These are phyloP conservation scores for Aureobasidium lini DNA, from an alignment of 2,329 filamentous ascomycete species.

Conservation along the genomic window DNA sequence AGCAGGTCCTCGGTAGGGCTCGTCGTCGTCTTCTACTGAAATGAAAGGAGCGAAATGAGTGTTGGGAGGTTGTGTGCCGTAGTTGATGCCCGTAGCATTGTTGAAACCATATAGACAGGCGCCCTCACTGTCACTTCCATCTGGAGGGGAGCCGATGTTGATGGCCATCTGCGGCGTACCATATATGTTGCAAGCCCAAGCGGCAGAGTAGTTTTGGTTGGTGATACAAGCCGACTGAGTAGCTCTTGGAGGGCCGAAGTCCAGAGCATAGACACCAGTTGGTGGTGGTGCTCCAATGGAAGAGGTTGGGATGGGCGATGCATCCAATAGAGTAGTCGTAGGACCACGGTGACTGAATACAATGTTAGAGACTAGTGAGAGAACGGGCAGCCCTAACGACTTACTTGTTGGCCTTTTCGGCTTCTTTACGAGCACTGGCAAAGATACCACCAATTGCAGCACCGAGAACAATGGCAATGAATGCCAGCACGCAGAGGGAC, in stretches of 20 bases:
- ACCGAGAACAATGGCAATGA: slow-evolving; percentile 27
- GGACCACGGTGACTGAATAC: background rate
- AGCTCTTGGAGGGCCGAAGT: slow-evolving; percentile 42
- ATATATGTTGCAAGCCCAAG: slow-evolving; percentile 56
- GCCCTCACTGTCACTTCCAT: slow-evolving; percentile 19
- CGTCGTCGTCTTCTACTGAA: slow-evolving; percentile 51
- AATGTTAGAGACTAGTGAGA: background rate
- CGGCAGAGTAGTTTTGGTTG: slow-evolving; percentile 46
- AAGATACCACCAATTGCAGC: slow-evolving; percentile 30
- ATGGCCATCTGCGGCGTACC: slow-evolving; percentile 24
- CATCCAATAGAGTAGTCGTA: slow-evolving; percentile 30
- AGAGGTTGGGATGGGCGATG: slow-evolving; percentile 46
- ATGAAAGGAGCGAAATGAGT: slow-evolving; percentile 37
- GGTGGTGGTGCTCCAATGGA: slow-evolving; percentile 46
- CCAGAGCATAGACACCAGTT: slow-evolving; percentile 50
- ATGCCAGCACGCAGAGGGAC: slow-evolving; percentile 21
- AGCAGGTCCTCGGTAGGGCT: slow-evolving; percentile 51
- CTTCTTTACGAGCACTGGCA: slow-evolving; percentile 18
- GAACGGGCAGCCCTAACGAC: background rate
- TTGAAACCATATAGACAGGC: slow-evolving; percentile 25
- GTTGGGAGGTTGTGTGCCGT: slow-evolving; percentile 54
- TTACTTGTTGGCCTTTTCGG: slow-evolving; percentile 4
- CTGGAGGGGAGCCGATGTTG: slow-evolving; percentile 20
- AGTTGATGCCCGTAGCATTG: slow-evolving; percentile 36
- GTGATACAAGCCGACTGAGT: slow-evolving; percentile 51